These are phyloP conservation scores for Penicillium ochrochloron DNA, from an alignment of 495 filamentous ascomycete species.

Conservation along the genomic window DNA sequence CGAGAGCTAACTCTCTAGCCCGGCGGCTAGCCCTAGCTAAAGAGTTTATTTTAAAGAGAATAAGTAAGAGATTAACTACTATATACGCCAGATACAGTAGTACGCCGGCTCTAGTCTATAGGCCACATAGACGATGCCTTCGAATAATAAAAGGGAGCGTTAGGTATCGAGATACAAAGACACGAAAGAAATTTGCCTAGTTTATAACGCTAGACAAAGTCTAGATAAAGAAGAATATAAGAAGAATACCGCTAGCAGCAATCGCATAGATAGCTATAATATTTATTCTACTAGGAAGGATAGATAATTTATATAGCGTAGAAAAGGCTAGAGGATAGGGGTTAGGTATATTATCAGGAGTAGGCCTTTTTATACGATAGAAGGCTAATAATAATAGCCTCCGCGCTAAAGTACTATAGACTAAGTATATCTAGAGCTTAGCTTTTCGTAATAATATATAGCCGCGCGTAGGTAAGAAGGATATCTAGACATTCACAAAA, in stretches of 20 bases:
- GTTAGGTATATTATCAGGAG: too few species aligned
- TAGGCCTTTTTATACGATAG: too few species aligned
- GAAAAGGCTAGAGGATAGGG: too few species aligned
- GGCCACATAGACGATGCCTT: constrained; percentile 16
- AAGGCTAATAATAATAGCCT: too few species aligned
- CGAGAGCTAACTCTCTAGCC: constrained; percentile 15
- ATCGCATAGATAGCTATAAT: constrained; percentile 20
- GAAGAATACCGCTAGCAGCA: constrained; percentile 14
- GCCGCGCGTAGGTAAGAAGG: too few species aligned
- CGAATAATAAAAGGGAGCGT: constrained; percentile 16
- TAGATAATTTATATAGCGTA: too few species aligned
- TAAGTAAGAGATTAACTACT: constrained; percentile 15
- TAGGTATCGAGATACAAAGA: constrained; percentile 13
- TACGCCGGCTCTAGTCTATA: constrained; percentile 17
- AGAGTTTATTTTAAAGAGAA: constrained; percentile 14
- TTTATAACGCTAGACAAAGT: constrained; percentile 12
- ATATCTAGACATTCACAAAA: too few species aligned
- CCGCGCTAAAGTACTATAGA: too few species aligned
- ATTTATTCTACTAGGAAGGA: constrained; percentile 8
- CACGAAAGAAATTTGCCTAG: constrained; percentile 10
- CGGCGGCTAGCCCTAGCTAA: constrained; percentile 12
- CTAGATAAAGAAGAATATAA: constrained; percentile 15
- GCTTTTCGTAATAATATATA: too few species aligned
- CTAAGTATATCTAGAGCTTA: too few species aligned
- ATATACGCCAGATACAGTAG: constrained; percentile 12